Evolutionary conservation across 208 protist genomes (phyloP), one percentile per base, ranked within the genome.

Genomic region (Naegleria lovaniensis): DNA sequence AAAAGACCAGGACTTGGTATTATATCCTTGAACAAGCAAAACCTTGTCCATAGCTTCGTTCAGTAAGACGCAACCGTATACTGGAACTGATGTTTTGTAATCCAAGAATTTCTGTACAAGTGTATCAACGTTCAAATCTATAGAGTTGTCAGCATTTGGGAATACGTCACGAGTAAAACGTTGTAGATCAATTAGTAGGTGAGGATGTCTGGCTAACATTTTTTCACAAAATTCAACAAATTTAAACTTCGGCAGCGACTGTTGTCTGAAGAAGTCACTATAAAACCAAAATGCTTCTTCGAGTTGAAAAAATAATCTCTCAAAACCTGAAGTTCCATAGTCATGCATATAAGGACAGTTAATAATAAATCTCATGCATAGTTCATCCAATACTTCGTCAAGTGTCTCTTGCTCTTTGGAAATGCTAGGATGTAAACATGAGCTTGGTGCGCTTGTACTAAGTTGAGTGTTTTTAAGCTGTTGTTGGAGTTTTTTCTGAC

Each of bases 221-320:
- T 84, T 33, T 84, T 33, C 76, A 41, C 33, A 41, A 33, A 84
- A 84, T 36, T 38, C 29, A 16, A 16, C 11, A 36, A 84, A 84
- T 39, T 84, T 84, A 33, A 38, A 84, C 33, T 84, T 84, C 0
- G 76, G 76, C 39, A 84, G 33, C 7, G 29, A 41, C 29, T 84
- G 55, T 67, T 67, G 25, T 40, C 38, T 84, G 29, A 38, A 36
- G 11, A 84, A 84, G 29, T 84, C 76, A 16, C 15, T 19, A 40
- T 84, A 84, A 48, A 84, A 84, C 76, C 76, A 84, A 84, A 41
- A 84, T 38, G 76, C 76, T 84, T 84, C 76, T 40, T 84, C 76
- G 0, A 84, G 29, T 40, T 84, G 76, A 29, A 84, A 84, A 33
- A 84, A 84, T 67, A 67, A 67, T 29, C 19, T 67, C 55, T 67